phyloP scores from a whole-genome alignment of 2,329 filamentous ascomycete species.

The Apiospora hydei region DNA sequence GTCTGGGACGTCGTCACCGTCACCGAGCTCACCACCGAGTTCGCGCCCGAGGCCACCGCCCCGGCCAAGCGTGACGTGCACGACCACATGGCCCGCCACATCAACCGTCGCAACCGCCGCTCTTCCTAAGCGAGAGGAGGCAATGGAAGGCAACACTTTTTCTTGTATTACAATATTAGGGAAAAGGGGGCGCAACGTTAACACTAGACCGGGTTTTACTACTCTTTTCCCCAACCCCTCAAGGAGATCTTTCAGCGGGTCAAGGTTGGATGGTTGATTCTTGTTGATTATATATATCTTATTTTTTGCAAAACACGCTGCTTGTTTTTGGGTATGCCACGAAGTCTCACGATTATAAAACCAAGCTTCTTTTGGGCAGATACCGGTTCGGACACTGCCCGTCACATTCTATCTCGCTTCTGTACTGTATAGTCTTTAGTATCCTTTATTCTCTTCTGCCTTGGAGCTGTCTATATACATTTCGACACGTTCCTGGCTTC shows the following conservation, averaged over 20 bases:
- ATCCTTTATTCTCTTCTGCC: not conserved
- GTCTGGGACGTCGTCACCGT: conserved; percentile 42
- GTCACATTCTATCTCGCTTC: not conserved
- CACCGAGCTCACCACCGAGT: conserved; percentile 31
- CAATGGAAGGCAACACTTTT: not conserved
- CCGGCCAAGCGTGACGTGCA: conserved; percentile 33
- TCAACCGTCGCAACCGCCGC: conserved; percentile 31
- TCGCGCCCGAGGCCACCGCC: conserved; percentile 31
- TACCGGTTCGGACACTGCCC: not conserved
- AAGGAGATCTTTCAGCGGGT: not conserved
- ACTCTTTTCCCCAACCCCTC: not conserved
- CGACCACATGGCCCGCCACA: conserved; percentile 36
- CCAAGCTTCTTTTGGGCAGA: not conserved
- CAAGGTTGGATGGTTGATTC: not conserved
- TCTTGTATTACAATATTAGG: conserved; percentile 9
- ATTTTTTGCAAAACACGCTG: conserved; percentile 5
- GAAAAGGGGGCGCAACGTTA: not conserved
- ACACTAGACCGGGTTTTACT: conserved; percentile 4
- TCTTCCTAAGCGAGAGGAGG: conserved; percentile 17
- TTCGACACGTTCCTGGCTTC: not conserved
- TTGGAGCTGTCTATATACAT: not conserved
- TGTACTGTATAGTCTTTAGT: conserved; percentile 8
- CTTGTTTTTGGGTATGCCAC: conserved; percentile 21
- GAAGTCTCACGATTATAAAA: conserved; percentile 11
- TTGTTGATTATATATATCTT: not conserved